Conservation (phyloP, 257 asterid species). For the Ophiorrhiza pumila region DNA sequence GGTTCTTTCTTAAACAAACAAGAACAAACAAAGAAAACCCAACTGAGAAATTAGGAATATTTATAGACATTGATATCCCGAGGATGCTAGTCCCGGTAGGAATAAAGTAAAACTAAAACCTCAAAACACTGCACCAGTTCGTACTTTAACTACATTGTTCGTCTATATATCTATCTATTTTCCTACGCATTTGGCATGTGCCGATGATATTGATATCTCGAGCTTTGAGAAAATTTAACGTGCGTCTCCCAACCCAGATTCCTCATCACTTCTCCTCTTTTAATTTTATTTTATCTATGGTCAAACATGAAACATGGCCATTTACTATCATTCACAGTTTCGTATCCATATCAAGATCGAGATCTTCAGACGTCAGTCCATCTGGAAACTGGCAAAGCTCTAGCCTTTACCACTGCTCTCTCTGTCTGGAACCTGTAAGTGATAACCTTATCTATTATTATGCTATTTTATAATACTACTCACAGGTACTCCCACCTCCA, state of each 20-base stretch:
- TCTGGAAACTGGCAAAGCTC: slow-evolving; percentile 11
- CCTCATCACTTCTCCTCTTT: not conserved
- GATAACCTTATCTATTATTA: not conserved
- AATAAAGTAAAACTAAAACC: too few species aligned
- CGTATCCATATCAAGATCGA: slow-evolving; percentile 4
- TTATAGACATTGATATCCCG: too few species aligned
- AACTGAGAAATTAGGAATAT: too few species aligned
- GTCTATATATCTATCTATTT: not conserved
- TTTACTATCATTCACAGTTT: slow-evolving; percentile 20
- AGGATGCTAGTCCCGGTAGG: too few species aligned
- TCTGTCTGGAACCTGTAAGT: slow-evolving; percentile 4
- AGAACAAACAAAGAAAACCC: too few species aligned
- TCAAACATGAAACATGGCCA: slow-evolving; percentile 7
- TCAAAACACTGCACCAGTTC: too few species aligned
- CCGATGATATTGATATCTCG: slow-evolving; percentile 43
- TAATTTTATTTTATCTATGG: slow-evolving; percentile 1
- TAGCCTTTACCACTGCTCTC: not conserved
- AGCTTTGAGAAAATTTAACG: slow-evolving; percentile 28
- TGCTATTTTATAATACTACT: not conserved
- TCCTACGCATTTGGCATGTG: slow-evolving; percentile 56
- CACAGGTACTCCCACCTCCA: slow-evolving; percentile 5
- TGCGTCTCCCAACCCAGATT: not conserved
- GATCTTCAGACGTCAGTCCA: slow-evolving; percentile 6
- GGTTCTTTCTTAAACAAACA: too few species aligned
- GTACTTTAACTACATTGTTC: too few species aligned